A percentile compares a stretch with the other conserved stretches of the same genome.
Conservation (phyloP, 805 yeast genomes). For the Suhomyces faveliae region DNA sequence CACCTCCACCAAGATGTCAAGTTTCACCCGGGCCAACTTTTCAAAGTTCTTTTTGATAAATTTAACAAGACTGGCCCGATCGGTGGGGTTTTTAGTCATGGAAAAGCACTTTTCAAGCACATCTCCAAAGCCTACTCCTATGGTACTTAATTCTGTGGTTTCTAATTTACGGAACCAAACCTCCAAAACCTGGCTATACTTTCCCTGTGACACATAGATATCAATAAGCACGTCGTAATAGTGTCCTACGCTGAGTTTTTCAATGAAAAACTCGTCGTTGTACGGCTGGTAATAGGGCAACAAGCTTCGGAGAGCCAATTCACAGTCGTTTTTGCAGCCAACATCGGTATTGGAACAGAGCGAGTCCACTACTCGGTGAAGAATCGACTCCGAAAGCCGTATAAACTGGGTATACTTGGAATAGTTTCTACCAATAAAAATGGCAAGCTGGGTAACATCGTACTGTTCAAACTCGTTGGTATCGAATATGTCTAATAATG, state of each 20-base stretch:
- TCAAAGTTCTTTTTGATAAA: constrained; percentile 26
- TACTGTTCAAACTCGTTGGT: constrained; percentile 26
- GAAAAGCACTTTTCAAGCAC: constrained; percentile 29
- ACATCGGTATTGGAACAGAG: constrained; percentile 45
- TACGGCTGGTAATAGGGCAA: constrained; percentile 65
- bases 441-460: constrained; percentile 44
- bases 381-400: constrained; percentile 59
- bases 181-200: constrained; percentile 51
- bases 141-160: no score
- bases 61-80: constrained; percentile 21
- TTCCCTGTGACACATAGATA: constrained; percentile 54
- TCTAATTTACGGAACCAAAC: constrained; percentile 42
- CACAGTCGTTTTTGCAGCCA: constrained; percentile 55
- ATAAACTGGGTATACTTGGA: constrained; percentile 86
- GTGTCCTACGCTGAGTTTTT: constrained; percentile 51
- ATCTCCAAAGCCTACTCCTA: constrained; percentile 14
- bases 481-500: constrained; percentile 58
- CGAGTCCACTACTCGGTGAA: constrained; percentile 47
- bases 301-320: constrained; percentile 72
- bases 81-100: constrained; percentile 17
- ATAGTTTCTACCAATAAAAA: constrained; percentile 76
- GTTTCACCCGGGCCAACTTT: constrained; percentile 20
- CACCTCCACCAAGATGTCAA: not conserved
- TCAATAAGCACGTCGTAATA: constrained; percentile 59
- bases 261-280: constrained; percentile 47